phyloP scores from a whole-genome alignment of 2,329 filamentous ascomycete species.

The Aureobasidium sp. region DNA sequence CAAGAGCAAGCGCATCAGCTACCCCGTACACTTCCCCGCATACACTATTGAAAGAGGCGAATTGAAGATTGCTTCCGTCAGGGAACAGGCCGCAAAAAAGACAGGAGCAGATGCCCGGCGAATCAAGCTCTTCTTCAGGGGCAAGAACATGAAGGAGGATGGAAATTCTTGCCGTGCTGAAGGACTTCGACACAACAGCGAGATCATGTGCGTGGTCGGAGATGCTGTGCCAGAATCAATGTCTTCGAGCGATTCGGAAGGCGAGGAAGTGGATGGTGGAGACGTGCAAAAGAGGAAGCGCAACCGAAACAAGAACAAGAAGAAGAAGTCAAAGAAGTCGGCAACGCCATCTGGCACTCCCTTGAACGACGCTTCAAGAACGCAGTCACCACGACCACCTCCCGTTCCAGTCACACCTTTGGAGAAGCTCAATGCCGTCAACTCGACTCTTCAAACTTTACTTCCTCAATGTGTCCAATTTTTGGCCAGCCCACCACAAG shows the following conservation, averaged over 20 bases:
- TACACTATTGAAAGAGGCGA: slow-evolving; percentile 70
- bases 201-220: slow-evolving; percentile 53
- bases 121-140: slow-evolving; percentile 68
- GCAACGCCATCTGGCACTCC: slow-evolving; percentile 31
- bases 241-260: slow-evolving; percentile 37
- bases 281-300: slow-evolving; percentile 34
- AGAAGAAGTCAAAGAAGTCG: slow-evolving; percentile 38
- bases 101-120: slow-evolving; percentile 52
- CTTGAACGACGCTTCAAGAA: slow-evolving; percentile 25
- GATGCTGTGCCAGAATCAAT: slow-evolving; percentile 42
- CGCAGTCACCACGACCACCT: slow-evolving; percentile 35
- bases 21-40: slow-evolving; percentile 65
- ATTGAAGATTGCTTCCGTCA: slow-evolving; percentile 58
- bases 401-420: slow-evolving; percentile 40
- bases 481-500: slow-evolving; percentile 54
- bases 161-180: slow-evolving; percentile 51
- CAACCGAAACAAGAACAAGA: slow-evolving; percentile 38
- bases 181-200: slow-evolving; percentile 52
- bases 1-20: slow-evolving; percentile 59
- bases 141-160: slow-evolving; percentile 60
- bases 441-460: slow-evolving; percentile 56
- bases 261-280: slow-evolving; percentile 30
- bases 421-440: slow-evolving; percentile 62
- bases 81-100: slow-evolving; percentile 59
- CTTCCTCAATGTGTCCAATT: slow-evolving; percentile 60